These are phyloP conservation scores for Ophiognomonia clavigignenti-juglandacearum DNA, from an alignment of 2,329 filamentous ascomycete species.

Conservation along the genomic window DNA sequence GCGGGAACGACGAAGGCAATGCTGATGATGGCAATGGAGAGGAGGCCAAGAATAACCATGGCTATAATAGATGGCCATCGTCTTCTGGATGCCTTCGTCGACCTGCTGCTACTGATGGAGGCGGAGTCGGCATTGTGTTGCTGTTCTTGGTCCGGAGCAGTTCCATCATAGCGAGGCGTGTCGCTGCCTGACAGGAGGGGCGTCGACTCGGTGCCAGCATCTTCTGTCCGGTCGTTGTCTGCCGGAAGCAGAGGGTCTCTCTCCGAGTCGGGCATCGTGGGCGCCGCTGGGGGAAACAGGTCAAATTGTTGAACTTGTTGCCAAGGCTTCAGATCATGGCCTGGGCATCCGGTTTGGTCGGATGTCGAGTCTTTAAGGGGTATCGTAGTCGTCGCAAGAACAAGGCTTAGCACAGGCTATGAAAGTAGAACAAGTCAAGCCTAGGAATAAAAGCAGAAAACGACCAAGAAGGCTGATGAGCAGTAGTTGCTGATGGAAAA, in stretches of 20 bases:
- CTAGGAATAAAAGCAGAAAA: no score
- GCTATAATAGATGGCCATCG: constrained; percentile 79
- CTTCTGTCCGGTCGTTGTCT: constrained; percentile 23
- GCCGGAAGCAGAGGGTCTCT: constrained; percentile 39
- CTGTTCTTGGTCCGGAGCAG: constrained; percentile 24
- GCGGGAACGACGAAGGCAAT: constrained; percentile 78
- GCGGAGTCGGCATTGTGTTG: constrained; percentile 24
- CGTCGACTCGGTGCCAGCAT: constrained; percentile 39
- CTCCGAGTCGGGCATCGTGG: constrained; percentile 40
- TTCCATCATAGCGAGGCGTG: constrained; percentile 34
- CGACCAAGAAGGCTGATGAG: no score
- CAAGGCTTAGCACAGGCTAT: no score
- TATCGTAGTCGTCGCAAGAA: no score
- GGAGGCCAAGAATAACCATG: constrained; percentile 57
- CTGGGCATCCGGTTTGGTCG: no score
- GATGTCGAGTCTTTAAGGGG: no score
- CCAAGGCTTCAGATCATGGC: no score
- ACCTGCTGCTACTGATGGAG: constrained; percentile 23
- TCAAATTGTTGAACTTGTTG: no score
- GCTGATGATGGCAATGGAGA: constrained; percentile 65
- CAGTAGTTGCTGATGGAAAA: no score
- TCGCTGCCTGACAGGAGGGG: constrained; percentile 41
- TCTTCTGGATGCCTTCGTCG: constrained; percentile 34
- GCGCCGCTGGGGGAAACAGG: not conserved
- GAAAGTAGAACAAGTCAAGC: no score